Conservation (phyloP, 2,329 filamentous ascomycete genomes). For the Penicillium sp. region DNA sequence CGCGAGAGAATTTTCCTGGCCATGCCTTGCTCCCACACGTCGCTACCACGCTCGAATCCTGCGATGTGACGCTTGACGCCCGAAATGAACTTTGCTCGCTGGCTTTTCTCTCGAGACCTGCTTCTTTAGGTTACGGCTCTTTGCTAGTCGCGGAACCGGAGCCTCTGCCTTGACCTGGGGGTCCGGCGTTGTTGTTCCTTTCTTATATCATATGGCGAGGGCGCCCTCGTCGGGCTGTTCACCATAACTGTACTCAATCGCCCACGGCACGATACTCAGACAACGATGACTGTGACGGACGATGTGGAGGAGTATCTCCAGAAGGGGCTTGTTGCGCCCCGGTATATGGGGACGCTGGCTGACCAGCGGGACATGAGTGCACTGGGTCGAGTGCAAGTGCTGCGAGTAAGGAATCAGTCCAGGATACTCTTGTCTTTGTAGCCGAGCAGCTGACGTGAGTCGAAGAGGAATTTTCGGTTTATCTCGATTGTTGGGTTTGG, state of each 20-base stretch:
- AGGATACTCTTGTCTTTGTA: not conserved
- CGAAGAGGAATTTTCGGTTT: constrained; percentile 46
- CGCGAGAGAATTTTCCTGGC: constrained; percentile 13
- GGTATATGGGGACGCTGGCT: constrained; percentile 39
- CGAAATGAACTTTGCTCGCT: constrained; percentile 1
- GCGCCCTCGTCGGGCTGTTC: too few species aligned
- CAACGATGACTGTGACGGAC: constrained; percentile 11
- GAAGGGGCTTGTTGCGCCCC: constrained; percentile 32
- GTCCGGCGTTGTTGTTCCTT: not conserved
- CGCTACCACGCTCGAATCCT: constrained; percentile 16
- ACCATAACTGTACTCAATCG: constrained; percentile 12
- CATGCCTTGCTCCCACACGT: constrained; percentile 26
- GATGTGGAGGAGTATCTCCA: constrained; percentile 19
- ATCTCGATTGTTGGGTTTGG: constrained; percentile 47
- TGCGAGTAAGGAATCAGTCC: constrained; percentile 31
- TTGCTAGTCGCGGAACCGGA: too few species aligned
- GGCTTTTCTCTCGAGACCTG: constrained; percentile 15
- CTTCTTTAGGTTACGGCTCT: constrained; percentile 14
- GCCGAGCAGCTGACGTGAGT: constrained; percentile 8
- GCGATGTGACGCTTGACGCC: constrained; percentile 5
- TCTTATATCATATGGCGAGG: not conserved
- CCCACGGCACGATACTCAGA: constrained; percentile 15
- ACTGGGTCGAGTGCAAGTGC: constrained; percentile 40
- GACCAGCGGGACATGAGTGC: constrained; percentile 40
- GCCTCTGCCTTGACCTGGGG: not conserved